phyloP scores from a whole-genome alignment of 2,329 filamentous ascomycete species.

The Verruconis gallopava region DNA sequence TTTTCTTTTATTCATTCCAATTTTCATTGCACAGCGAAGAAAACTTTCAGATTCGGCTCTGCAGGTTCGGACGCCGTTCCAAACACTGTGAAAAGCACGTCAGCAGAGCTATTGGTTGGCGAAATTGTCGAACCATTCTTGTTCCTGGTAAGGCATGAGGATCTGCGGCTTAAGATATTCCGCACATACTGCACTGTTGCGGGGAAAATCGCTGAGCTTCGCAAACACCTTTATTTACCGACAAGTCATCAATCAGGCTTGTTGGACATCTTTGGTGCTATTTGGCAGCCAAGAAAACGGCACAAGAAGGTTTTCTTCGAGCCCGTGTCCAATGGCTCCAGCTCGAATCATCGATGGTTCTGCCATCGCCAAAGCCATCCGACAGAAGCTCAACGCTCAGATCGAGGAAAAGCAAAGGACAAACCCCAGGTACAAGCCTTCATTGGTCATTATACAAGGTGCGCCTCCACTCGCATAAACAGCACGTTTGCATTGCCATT shows the following conservation, averaged over 20 bases:
- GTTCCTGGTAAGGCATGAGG: background rate
- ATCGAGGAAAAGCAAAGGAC: slow-evolving; percentile 68
- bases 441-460: slow-evolving; percentile 92
- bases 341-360: slow-evolving; percentile 92
- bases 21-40: no score
- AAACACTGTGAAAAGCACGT: no score
- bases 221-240: no score
- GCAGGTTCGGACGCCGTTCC: no score
- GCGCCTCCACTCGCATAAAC: slow-evolving; percentile 20
- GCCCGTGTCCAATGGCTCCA: slow-evolving; percentile 23
- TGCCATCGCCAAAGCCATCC: slow-evolving; percentile 83
- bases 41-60: no score
- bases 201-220: no score
- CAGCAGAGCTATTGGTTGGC: slow-evolving; percentile 1
- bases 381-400: slow-evolving; percentile 65
- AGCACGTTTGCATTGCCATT: background rate
- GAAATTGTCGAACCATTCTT: background rate
- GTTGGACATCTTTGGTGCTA: no score
- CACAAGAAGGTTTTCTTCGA: no score
- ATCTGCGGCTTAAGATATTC: background rate
- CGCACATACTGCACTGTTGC: background rate
- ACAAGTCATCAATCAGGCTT: no score
- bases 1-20: no score
- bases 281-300: no score
- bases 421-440: slow-evolving; percentile 81